Percentiles rank a stretch among this genome's conserved stretches.
Conservation (phyloP, 352 stramenopile genomes). For the Phytophthora meadii region DNA sequence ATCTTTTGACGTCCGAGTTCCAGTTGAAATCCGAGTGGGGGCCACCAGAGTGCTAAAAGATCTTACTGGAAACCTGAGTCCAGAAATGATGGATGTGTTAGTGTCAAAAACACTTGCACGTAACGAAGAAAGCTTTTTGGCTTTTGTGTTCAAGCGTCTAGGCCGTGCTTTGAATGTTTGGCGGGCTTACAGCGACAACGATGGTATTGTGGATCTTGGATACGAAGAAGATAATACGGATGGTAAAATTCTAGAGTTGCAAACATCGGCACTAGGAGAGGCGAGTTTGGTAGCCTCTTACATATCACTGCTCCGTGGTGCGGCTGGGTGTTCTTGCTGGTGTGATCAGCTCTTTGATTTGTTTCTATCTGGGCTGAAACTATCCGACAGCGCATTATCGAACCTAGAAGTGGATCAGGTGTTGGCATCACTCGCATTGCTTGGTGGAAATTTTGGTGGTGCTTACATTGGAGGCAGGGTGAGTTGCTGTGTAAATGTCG, state of each 20-base stretch:
- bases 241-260: slow-evolving; percentile 45
- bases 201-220: not conserved
- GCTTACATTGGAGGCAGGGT: slow-evolving; percentile 64
- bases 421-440: slow-evolving; percentile 55
- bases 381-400: slow-evolving; percentile 5
- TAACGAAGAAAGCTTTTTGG: slow-evolving; percentile 33
- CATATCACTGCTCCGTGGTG: slow-evolving; percentile 52
- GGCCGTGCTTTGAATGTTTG: slow-evolving; percentile 53
- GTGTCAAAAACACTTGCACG: slow-evolving; percentile 38
- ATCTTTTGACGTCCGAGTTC: slow-evolving; percentile 51
- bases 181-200: slow-evolving; percentile 36
- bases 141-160: slow-evolving; percentile 49
- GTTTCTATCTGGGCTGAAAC: slow-evolving; percentile 26
- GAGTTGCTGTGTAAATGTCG: slow-evolving; percentile 75
- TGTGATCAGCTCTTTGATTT: slow-evolving; percentile 33
- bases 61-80: slow-evolving; percentile 40
- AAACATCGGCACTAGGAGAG: slow-evolving; percentile 51
- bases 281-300: slow-evolving; percentile 53
- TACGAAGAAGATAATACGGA: slow-evolving; percentile 16
- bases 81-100: slow-evolving; percentile 46
- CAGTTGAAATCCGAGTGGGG: slow-evolving; percentile 59
- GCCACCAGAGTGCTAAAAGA: slow-evolving; percentile 56
- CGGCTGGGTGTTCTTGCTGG: slow-evolving; percentile 43
- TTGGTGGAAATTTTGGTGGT: slow-evolving; percentile 64
- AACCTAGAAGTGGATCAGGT: slow-evolving; percentile 23